Evolutionary conservation across 2,329 filamentous ascomycete species (phyloP).

Genomic region (Alternaria incomplexa): DNA sequence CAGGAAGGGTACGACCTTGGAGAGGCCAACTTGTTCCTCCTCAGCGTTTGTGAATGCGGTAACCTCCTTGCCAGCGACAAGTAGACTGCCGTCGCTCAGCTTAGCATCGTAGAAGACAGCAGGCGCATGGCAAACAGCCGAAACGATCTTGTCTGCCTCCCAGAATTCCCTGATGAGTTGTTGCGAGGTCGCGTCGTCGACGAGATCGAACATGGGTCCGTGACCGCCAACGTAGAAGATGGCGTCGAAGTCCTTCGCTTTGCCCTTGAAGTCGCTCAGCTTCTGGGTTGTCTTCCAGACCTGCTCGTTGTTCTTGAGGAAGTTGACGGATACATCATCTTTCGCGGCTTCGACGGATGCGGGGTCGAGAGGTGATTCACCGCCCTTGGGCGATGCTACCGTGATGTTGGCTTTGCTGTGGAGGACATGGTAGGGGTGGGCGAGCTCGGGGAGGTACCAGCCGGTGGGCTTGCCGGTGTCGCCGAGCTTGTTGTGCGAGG

Average conservation of each 20-base stretch:
- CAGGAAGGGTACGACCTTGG: constrained; percentile 62
- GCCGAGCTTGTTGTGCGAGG: constrained; percentile 61
- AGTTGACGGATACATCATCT: constrained; percentile 53
- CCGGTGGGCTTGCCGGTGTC: constrained; percentile 62
- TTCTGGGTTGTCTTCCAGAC: constrained; percentile 70
- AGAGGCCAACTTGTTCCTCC: constrained; percentile 56
- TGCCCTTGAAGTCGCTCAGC: constrained; percentile 63
- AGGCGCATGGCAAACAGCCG: constrained; percentile 73
- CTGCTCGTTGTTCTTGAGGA: constrained; percentile 59
- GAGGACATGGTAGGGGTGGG: constrained; percentile 50
- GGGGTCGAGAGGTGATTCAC: constrained; percentile 47
- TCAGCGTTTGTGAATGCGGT: constrained; percentile 67
- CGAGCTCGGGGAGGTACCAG: constrained; percentile 65
- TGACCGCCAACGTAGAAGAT: constrained; percentile 67
- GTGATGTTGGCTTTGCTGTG: constrained; percentile 46
- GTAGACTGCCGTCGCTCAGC: constrained; percentile 55
- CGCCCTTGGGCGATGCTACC: constrained; percentile 49
- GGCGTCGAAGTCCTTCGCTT: constrained; percentile 66
- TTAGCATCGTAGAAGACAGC: constrained; percentile 67
- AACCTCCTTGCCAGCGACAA: constrained; percentile 63
- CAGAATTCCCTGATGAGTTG: constrained; percentile 68
- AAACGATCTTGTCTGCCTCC: constrained; percentile 65
- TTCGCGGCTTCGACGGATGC: constrained; percentile 50
- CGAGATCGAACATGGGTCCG: constrained; percentile 72
- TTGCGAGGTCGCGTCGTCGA: constrained; percentile 62